Percentiles rank a stretch among this genome's conserved stretches.
Evolutionary conservation across 345 rosid genomes (phyloP).

Genomic region (Laguncularia racemosa): DNA sequence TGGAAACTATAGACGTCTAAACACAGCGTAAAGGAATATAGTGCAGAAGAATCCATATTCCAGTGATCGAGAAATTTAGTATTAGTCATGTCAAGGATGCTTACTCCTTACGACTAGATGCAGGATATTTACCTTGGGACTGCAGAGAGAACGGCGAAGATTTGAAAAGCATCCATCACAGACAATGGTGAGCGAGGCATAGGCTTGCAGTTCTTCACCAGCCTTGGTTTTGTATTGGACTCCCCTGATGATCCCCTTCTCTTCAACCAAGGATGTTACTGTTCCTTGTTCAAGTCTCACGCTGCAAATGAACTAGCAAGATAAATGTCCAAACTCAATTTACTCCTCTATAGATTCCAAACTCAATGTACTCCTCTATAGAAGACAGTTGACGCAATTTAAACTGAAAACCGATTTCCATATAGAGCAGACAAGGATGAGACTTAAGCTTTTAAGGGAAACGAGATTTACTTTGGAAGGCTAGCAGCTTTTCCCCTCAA

Average conservation of each 20-base stretch:
- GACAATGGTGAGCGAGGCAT: conserved; percentile 31
- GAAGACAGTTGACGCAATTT: too few species aligned
- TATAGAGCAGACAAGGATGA: too few species aligned
- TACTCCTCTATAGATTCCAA: not conserved
- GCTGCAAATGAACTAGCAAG: conserved; percentile 18
- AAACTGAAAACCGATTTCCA: not conserved
- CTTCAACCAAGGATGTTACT: conserved; percentile 27
- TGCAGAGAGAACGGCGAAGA: conserved; percentile 31
- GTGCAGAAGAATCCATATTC: too few species aligned
- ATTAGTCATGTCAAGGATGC: too few species aligned
- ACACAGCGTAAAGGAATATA: too few species aligned
- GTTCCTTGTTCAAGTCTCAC: conserved; percentile 43
- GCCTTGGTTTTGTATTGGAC: conserved; percentile 27
- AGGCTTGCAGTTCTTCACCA: conserved; percentile 20
- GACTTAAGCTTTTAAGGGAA: not conserved
- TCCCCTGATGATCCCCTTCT: conserved; percentile 27
- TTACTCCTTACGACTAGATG: too few species aligned
- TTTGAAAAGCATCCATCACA: conserved; percentile 37
- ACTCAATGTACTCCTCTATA: not conserved
- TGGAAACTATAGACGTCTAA: too few species aligned
- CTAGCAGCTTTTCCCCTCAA: conserved; percentile 47
- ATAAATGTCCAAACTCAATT: not conserved
- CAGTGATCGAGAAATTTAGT: too few species aligned
- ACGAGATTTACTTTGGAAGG: conserved; percentile 30
- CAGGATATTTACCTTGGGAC: conserved; percentile 18